Evolutionary conservation across 1,284 basidiomycete genomes (phyloP).

Genomic region (Ceratobasidium sp.): DNA sequence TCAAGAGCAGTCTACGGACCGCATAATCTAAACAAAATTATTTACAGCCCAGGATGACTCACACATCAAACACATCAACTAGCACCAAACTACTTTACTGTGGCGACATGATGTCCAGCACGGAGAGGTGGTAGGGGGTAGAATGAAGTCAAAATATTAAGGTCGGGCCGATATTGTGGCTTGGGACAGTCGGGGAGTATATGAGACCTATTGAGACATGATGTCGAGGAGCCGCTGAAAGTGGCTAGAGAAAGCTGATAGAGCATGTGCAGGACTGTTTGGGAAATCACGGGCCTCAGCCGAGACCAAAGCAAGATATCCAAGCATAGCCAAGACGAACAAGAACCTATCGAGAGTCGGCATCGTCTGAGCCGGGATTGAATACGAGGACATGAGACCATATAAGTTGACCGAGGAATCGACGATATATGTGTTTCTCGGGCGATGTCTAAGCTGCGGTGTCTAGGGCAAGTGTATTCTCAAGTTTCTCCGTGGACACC

Average conservation of each 20-base stretch:
- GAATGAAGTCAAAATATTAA: background rate
- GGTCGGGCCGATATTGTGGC: background rate
- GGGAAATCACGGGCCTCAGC: background rate
- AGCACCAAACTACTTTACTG: no score
- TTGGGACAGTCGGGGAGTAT: background rate
- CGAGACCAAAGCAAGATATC: background rate
- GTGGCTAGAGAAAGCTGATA: background rate
- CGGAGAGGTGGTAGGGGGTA: no score
- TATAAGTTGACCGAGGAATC: conserved; percentile 1
- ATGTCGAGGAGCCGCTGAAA: background rate
- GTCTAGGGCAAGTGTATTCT: background rate
- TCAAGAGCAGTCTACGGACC: background rate
- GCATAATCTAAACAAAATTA: background rate
- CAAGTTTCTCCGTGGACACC: background rate
- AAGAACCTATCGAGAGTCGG: background rate
- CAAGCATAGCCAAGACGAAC: background rate
- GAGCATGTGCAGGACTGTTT: background rate
- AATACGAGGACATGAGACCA: background rate
- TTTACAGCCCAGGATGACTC: no score
- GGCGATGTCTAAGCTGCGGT: background rate
- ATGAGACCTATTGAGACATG: no score
- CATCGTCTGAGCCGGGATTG: background rate
- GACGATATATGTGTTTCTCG: background rate
- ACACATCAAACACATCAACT: no score
- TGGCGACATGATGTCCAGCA: no score